Evolutionary conservation across 495 filamentous ascomycete genomes (phyloP), one percentile per base, ranked within the genome.

Genomic region (Hyaloscypha finlandica): DNA sequence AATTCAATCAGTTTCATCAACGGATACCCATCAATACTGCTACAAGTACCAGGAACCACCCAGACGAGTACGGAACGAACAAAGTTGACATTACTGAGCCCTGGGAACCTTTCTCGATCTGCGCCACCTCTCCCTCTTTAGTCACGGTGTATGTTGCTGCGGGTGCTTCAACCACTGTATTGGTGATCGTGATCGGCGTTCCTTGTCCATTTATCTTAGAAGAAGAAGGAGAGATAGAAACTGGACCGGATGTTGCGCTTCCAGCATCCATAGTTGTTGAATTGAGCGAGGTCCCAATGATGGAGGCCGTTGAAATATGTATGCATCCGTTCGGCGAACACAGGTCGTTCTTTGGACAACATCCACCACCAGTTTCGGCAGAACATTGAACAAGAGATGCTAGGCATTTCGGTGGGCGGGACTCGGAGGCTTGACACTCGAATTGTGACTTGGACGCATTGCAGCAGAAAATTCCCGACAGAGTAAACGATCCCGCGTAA

Each of bases 151-250:
- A 35, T 12, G 76, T 70, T 4, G 73, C 65, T 9, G 67, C 61
- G 14, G 71, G 74, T 33, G 63, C 71, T 39, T 74, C 67, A 22
- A 68, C 73, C 2, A 72, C 67, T 5, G 70, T 74, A 55, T 54
- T 59, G 14, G 71, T 70, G 9, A 63, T 37, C 29, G 61, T 61
- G 42, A 64, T 35, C n/a, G 52, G 51, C 19, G 51, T 57, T 19
- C 25, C 65, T 6, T 31, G 2, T 2, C 56, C 29, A 32, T 20
- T 9, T 22, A 4, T 35, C 33, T 11, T 33, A 3, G 31, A 20
- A 32, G 55, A 48, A 2, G 64, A 52, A 20, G 29, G 19, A 53
- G 31, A 19, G 8, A 22, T 9, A 32, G 22, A 22, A 6, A 29
- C 45, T 3, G 37, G 19, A 51, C n/a, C 29, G n/a, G 57, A 61